These are phyloP conservation scores for Draba incana DNA, from an alignment of 345 rosid genomes.

Conservation along the genomic window DNA sequence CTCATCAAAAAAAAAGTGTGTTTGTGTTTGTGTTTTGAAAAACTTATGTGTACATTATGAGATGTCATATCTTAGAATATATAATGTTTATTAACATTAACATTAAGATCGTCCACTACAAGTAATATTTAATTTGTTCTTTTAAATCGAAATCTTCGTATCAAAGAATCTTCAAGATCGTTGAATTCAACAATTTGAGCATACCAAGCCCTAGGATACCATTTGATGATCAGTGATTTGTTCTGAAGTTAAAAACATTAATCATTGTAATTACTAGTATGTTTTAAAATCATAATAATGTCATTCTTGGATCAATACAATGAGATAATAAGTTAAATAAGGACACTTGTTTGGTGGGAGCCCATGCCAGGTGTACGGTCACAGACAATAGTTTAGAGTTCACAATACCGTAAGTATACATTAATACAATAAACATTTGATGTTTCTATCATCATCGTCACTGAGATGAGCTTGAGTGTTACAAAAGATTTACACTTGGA, in stretches of 20 bases:
- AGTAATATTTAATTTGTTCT: not conserved
- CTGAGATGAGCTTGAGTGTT: slow-evolving; percentile 20
- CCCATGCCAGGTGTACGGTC: slow-evolving; percentile 34
- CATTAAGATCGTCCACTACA: not conserved
- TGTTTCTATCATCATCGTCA: slow-evolving; percentile 8
- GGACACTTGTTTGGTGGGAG: slow-evolving; percentile 36
- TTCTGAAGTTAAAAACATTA: slow-evolving; percentile 20
- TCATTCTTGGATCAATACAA: slow-evolving; percentile 41
- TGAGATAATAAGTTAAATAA: slow-evolving; percentile 30
- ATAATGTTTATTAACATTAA: not conserved
- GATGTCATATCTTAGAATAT: not conserved
- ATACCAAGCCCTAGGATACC: slow-evolving; percentile 35
- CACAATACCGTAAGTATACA: not conserved
- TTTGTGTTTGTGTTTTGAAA: too few relatives aligned
- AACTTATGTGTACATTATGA: not conserved
- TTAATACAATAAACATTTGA: not conserved
- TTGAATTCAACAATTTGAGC: slow-evolving; percentile 16
- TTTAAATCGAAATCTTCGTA: not conserved
- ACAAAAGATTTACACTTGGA: slow-evolving; percentile 26
- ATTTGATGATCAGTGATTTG: slow-evolving; percentile 26
- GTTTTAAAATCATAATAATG: slow-evolving; percentile 37
- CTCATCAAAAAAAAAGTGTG: too few relatives aligned
- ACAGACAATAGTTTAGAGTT: slow-evolving; percentile 11
- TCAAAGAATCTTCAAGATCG: slow-evolving; percentile 14
- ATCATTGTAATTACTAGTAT: slow-evolving; percentile 28